Conservation (phyloP, 2,329 filamentous ascomycete species). For the Xylariaceae sp. region DNA sequence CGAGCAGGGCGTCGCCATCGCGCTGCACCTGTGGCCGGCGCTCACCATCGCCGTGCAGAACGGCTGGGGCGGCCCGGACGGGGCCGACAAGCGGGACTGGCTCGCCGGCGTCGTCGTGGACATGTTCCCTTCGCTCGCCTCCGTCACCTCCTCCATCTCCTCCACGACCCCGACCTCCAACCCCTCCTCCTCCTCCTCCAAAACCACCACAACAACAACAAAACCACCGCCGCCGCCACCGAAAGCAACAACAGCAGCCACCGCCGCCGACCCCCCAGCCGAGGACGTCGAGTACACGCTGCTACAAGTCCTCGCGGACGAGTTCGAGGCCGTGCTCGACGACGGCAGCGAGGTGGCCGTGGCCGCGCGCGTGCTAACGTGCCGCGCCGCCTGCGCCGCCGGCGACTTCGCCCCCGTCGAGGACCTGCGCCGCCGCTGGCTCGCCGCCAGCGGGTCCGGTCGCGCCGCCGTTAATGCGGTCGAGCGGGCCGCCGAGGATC, state of each 20-base stretch:
- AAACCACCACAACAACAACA: constrained; percentile 16
- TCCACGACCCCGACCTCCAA: constrained; percentile 18
- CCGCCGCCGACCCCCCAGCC: constrained; percentile 51
- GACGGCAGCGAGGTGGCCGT: constrained; percentile 76
- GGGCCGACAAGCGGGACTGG: constrained; percentile 88
- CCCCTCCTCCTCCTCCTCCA: constrained; percentile 49
- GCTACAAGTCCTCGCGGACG: constrained; percentile 86
- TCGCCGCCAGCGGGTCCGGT: constrained; percentile 52
- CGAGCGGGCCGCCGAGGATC: constrained; percentile 20
- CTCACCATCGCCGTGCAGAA: constrained; percentile 82
- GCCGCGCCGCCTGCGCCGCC: constrained; percentile 56
- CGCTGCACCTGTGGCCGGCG: constrained; percentile 80
- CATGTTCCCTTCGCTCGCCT: constrained; percentile 62
- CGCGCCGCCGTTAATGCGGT: constrained; percentile 43
- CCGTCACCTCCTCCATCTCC: constrained; percentile 21
- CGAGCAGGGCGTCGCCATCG: constrained; percentile 79
- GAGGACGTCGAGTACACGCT: constrained; percentile 79
- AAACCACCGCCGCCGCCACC: constrained; percentile 3
- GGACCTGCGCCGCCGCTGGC: constrained; percentile 54
- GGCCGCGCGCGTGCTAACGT: constrained; percentile 62
- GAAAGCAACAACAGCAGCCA: constrained; percentile 2
- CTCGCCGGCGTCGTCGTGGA: constrained; percentile 83
- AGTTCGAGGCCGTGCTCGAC: constrained; percentile 89
- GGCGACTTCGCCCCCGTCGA: constrained; percentile 61
- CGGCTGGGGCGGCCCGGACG: constrained; percentile 79